Evolutionary conservation across 2,329 filamentous ascomycete genomes (phyloP).

Genomic region (Neonectria sp.): DNA sequence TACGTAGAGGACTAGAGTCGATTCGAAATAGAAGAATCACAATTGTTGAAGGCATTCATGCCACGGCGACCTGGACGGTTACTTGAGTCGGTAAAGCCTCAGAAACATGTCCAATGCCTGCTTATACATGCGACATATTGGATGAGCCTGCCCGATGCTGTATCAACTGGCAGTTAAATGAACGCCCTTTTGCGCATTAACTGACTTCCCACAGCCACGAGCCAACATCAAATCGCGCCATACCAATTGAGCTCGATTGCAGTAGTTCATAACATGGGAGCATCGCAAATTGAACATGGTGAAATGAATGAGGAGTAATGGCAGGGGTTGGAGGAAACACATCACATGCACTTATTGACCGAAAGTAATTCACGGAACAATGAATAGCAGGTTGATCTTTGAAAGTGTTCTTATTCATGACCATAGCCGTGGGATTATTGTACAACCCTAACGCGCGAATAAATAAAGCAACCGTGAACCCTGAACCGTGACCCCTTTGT

Average conservation of each 20-base stretch:
- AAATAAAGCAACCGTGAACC: constrained; percentile 75
- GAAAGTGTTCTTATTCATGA: constrained; percentile 73
- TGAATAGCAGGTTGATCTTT: constrained; percentile 52
- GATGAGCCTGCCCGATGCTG: too few relatives aligned
- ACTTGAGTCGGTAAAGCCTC: too few relatives aligned
- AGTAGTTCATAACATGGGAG: not conserved
- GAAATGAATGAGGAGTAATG: too few relatives aligned
- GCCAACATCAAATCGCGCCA: too few relatives aligned
- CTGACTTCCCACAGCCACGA: too few relatives aligned
- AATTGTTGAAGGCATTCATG: constrained; percentile 27
- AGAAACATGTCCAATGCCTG: not conserved
- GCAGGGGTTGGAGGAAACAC: too few relatives aligned
- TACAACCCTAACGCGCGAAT: constrained; percentile 75
- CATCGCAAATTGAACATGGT: too few relatives aligned
- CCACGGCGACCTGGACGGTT: too few relatives aligned
- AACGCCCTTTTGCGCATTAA: too few relatives aligned
- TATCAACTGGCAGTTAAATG: too few relatives aligned
- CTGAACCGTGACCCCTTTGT: constrained; percentile 86
- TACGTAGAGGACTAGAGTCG: constrained; percentile 40
- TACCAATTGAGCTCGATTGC: too few relatives aligned
- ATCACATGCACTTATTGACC: too few relatives aligned
- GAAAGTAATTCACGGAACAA: not conserved
- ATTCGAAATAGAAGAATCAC: constrained; percentile 23
- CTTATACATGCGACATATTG: not conserved
- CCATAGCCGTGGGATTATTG: constrained; percentile 80